Percentiles rank a stretch among this genome's conserved stretches.
These are phyloP conservation scores for Xylaria hypoxylon DNA, from an alignment of 2,329 filamentous ascomycete genomes.

Conservation along the genomic window DNA sequence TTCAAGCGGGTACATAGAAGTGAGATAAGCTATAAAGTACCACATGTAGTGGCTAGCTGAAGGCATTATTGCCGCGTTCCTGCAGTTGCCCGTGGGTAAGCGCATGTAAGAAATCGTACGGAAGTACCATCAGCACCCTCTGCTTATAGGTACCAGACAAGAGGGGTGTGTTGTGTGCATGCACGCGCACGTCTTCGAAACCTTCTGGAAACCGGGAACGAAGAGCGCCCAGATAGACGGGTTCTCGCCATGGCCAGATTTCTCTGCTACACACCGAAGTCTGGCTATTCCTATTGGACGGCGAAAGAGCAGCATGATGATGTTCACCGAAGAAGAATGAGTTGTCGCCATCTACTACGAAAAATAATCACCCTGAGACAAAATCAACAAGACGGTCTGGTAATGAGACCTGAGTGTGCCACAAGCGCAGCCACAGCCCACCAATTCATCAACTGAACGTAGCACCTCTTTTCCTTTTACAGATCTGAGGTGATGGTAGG, in stretches of 20 bases:
- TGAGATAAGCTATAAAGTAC: neutral
- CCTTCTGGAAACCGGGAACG: conserved; percentile 20
- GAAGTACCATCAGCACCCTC: too few species aligned
- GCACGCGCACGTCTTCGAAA: conserved; percentile 3
- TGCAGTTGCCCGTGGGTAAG: conserved; percentile 26
- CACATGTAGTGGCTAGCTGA: conserved; percentile 10
- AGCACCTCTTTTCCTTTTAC: neutral
- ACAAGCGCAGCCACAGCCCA: too few species aligned
- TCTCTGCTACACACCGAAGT: neutral
- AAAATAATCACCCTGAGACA: neutral
- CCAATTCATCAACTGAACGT: neutral
- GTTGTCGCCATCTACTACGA: neutral
- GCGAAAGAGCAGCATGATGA: neutral
- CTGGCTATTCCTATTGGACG: conserved; percentile 4
- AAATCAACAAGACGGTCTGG: neutral
- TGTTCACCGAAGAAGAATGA: neutral
- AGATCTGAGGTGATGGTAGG: neutral
- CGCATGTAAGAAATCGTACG: conserved; percentile 17
- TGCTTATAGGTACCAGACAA: neutral
- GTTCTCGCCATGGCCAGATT: neutral
- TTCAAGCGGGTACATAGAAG: neutral
- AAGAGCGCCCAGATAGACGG: neutral
- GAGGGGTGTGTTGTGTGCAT: conserved; percentile 5
- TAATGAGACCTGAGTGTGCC: neutral
- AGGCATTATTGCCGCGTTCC: conserved; percentile 24